Evolutionary conservation across 306 rosid species (phyloP).

Genomic region (Cicer arietinum): DNA sequence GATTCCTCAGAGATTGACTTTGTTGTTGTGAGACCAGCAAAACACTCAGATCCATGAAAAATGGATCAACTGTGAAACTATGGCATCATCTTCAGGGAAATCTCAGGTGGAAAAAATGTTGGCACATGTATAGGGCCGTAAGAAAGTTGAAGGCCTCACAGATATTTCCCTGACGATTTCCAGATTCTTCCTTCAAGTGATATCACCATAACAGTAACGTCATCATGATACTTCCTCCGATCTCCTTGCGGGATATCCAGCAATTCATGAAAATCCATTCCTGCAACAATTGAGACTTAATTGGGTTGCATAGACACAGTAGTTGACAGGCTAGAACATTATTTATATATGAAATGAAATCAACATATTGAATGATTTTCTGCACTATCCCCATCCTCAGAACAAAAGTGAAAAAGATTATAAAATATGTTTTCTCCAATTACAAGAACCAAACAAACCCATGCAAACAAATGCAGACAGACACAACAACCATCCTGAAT

Average conservation of each 20-base stretch:
- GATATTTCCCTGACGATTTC: conserved; percentile 97
- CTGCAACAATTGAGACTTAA: conserved; percentile 53
- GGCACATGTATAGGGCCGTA: conserved; percentile 45
- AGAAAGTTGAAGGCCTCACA: conserved; percentile 52
- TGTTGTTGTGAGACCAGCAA: conserved; percentile 47
- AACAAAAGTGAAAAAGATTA: not conserved
- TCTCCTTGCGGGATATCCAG: conserved; percentile 99
- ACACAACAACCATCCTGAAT: conserved; percentile 26
- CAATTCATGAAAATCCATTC: conserved; percentile 96
- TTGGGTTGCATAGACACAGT: not conserved
- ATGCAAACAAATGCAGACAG: conserved; percentile 13
- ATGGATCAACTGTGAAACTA: conserved; percentile 57
- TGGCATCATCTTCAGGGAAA: conserved; percentile 49
- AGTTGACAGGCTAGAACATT: conserved; percentile 1
- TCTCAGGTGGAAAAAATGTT: conserved; percentile 44
- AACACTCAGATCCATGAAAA: conserved; percentile 58
- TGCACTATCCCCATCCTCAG: conserved; percentile 11
- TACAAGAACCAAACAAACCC: conserved; percentile 8
- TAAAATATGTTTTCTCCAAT: conserved; percentile 14
- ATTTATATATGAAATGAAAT: conserved; percentile 29
- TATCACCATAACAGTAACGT: conserved; percentile 96
- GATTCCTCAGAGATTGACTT: conserved; percentile 49
- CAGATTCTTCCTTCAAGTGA: conserved; percentile 99
- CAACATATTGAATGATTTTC: not conserved
- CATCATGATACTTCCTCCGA: conserved; percentile 96